Base-by-base conservation (phyloP, 1,284 basidiomycete genomes). In the Rhodotorula mucilaginosa region DNA sequence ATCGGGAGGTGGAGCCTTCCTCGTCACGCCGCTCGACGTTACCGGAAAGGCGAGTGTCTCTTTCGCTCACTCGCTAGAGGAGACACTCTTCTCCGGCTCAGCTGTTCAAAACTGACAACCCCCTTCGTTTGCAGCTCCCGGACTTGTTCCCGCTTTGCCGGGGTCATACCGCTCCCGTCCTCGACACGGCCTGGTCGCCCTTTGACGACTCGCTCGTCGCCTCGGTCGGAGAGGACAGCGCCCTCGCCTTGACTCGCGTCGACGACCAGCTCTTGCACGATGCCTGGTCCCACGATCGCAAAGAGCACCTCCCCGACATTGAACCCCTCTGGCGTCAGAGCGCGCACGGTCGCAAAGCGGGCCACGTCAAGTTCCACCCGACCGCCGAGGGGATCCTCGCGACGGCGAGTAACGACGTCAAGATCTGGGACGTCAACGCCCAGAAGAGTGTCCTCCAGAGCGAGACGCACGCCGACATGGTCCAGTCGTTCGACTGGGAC, bases 151-250 rank as follows among this genome's bases (percentile, higher is more conserved):
- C 96, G 1, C 87, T 99, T 61, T 93, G 93, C 34, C 89, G 96
- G 69, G 91, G 89, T 47, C 86, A 87, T 79, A 82, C 83, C 21
- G 83, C 80, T 0, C 82, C 83, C 18, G 83, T 84, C 64, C 89
- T 98, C 64, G 96, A 98, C 82, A 98, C 96, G 0, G 92, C 92
- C 78, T 99, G 94, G 92, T 93, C 91, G 1, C 95, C 95, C 1
- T 94, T 97, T 81, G 89, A 95, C 80, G 95, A 98, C 82, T 85
- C 87, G 23, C 85, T 97, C 79, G 90, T 97, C 74, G 94, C 91
- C 5, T 95, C 92, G 1, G 91, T 87, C 21, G 92, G 90, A 67
- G 96, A 98, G 81, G 97, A 99, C 81, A 94, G 95, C 48, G 93
- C 94, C 78, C 86, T 92, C 72, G 88, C 93, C 81, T 85, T 99